Base-by-base conservation (phyloP, 495 filamentous ascomycete species). In the Arthonia radiata region DNA sequence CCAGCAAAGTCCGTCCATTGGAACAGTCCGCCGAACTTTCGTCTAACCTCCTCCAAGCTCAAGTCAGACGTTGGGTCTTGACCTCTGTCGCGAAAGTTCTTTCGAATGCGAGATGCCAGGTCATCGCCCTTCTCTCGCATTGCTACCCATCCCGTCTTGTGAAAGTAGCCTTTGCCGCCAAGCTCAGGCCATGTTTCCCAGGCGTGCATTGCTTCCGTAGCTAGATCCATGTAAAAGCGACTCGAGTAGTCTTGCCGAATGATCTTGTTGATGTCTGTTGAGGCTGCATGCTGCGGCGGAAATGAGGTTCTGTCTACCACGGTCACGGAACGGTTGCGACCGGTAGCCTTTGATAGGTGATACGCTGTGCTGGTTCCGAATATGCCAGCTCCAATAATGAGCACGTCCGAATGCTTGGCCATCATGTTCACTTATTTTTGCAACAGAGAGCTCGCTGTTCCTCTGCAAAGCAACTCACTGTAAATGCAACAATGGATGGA, bases 231-330 rank as follows among this genome's bases (percentile, higher is more conserved):
- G 49, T 74, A 73, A 17, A 61, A 37, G 10, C 50, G 41, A 36
- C 67, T 55, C 18, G 49, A 43, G 43, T 74, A 76, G 38, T 74
- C 69, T 29, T 66, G 55, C 37, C 70, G 65, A 12, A 73, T 44
- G 10, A 71, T 61, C 36, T 72, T 71, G 38, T 71, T 72, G 52
- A 61, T 64, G 44, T 74, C 68, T 50, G 59, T 61, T 1, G 67
- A 70, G 14, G 68, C 67, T 13, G 60, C 64, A 18, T 36, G 48
- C 37, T 32, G 54, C 37, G 33, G 31, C 10, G 40, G 36, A 23
- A 43, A 32, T 31, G 46, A 39, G 30, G 54, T 55, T 7, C 67
- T 54, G 39, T 75, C 67, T 26, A 73, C 37, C 2, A 75, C 47
- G 23, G 48, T 47, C 35, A 54, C 55, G 2, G 44, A 47, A 12